Evolutionary conservation across 768 basidiomycete species (phyloP).

Genomic region (Termitomyces sp.): DNA sequence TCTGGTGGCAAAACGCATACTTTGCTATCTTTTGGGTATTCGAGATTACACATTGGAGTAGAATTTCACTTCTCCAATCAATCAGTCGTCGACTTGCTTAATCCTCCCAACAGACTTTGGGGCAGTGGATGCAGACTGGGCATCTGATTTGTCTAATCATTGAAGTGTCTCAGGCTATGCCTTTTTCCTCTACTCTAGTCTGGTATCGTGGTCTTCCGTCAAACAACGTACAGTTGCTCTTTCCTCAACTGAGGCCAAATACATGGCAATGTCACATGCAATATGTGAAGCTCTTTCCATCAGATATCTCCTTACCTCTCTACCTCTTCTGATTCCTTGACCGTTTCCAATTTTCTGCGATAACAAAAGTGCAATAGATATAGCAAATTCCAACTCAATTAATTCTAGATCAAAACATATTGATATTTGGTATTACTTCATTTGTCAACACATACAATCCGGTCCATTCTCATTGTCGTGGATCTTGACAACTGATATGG

Average conservation of each 20-base stretch:
- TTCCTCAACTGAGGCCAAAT: background rate
- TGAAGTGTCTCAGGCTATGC: constrained; percentile 16
- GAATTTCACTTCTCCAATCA: constrained; percentile 9
- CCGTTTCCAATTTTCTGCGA: constrained; percentile 4
- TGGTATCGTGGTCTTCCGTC: constrained; percentile 17
- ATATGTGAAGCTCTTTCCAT: background rate
- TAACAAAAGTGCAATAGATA: background rate
- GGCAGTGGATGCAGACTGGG: constrained; percentile 29
- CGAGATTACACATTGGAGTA: constrained; percentile 17
- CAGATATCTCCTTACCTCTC: background rate
- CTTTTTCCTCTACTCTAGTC: constrained; percentile 25
- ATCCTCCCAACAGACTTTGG: background rate
- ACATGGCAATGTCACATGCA: background rate
- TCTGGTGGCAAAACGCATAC: constrained; percentile 26
- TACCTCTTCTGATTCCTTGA: constrained; percentile 19
- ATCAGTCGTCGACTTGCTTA: background rate
- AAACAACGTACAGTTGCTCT: background rate
- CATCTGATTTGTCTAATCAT: constrained; percentile 7
- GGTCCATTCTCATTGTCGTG: constrained; percentile 7
- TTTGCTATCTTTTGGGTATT: constrained; percentile 30
- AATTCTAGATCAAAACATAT: background rate
- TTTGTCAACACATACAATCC: background rate
- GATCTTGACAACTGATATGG: constrained; percentile 27
- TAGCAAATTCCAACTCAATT: background rate
- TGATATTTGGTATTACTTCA: background rate